Evolutionary conservation across 345 rosid genomes (phyloP).

Genomic region (Salix suchowensis): DNA sequence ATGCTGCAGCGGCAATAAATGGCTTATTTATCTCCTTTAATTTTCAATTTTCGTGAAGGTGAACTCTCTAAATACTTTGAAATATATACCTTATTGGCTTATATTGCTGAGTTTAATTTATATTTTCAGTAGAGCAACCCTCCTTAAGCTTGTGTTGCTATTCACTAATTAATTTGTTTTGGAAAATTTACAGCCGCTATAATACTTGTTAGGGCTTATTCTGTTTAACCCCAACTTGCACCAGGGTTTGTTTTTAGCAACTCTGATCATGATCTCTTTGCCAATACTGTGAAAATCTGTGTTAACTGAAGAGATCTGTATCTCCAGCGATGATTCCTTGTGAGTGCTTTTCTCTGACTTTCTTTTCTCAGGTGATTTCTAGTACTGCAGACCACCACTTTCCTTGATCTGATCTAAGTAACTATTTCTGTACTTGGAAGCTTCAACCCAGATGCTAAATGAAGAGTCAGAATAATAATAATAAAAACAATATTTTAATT

Average conservation of each 20-base stretch:
- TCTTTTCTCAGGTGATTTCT: slow-evolving; percentile 10
- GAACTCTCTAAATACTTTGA: not conserved
- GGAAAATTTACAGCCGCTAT: not conserved
- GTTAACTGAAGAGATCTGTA: slow-evolving; percentile 2
- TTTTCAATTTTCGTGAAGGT: slow-evolving; percentile 6
- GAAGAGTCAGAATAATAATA: too few species aligned
- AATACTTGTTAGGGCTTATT: slow-evolving; percentile 11
- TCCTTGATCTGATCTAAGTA: slow-evolving; percentile 18
- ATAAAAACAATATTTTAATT: too few species aligned
- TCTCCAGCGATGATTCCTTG: slow-evolving; percentile 9
- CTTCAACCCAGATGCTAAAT: too few species aligned
- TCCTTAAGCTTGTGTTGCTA: not conserved
- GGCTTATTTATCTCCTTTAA: slow-evolving; percentile 27
- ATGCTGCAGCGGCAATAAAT: slow-evolving; percentile 91
- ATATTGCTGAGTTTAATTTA: not conserved
- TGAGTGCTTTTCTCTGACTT: slow-evolving; percentile 9
- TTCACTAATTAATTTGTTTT: not conserved
- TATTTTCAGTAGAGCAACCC: not conserved
- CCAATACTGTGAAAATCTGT: slow-evolving; percentile 4
- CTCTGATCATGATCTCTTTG: slow-evolving; percentile 4
- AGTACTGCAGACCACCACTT: slow-evolving; percentile 13
- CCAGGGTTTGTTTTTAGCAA: slow-evolving; percentile 3
- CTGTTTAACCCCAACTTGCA: not conserved
- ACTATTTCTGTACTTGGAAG: slow-evolving; percentile 32
- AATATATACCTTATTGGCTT: not conserved